These are phyloP conservation scores for Phytophthora podocarpi DNA, from an alignment of 352 stramenopile genomes.

Conservation along the genomic window DNA sequence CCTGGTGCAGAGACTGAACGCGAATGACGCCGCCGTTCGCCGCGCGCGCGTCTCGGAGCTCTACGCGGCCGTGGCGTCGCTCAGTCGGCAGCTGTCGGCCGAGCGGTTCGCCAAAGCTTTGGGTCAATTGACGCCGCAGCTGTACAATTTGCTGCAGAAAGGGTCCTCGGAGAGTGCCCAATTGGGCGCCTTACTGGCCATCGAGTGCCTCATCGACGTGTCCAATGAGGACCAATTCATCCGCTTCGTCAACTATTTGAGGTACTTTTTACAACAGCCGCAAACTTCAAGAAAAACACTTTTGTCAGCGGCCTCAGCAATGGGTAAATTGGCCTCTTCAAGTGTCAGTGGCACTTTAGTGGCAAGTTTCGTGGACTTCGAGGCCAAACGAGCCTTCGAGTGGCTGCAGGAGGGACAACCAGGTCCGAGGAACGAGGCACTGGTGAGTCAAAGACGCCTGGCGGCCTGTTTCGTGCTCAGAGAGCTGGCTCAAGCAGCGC, in stretches of 20 bases:
- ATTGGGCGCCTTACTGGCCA: constrained; percentile 74
- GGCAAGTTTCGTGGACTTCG: constrained; percentile 92
- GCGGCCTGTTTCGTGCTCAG: constrained; percentile 87
- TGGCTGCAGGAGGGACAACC: constrained; percentile 69
- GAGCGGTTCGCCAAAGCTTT: constrained; percentile 83
- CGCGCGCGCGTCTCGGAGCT: constrained; percentile 60
- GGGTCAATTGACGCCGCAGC: constrained; percentile 73
- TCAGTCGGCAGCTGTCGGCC: constrained; percentile 76
- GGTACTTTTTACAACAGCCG: constrained; percentile 84
- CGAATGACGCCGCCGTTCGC: constrained; percentile 39
- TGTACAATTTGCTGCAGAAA: constrained; percentile 71
- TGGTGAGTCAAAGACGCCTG: constrained; percentile 78
- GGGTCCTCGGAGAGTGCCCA: constrained; percentile 66
- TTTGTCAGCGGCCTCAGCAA: constrained; percentile 68
- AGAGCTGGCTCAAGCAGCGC: constrained; percentile 86
- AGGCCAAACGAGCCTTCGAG: constrained; percentile 91
- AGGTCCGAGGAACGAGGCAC: constrained; percentile 55
- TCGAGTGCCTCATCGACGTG: constrained; percentile 83
- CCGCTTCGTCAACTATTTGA: constrained; percentile 90
- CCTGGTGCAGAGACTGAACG: constrained; percentile 69
- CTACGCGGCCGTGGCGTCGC: constrained; percentile 60
- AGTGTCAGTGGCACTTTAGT: constrained; percentile 87
- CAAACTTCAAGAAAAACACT: constrained; percentile 64
- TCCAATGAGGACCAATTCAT: constrained; percentile 90
- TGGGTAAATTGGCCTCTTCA: constrained; percentile 84